Percentiles rank a stretch among this genome's conserved stretches.
Conservation (phyloP, 805 yeast genomes). For the Kluyveromyces lactis region DNA sequence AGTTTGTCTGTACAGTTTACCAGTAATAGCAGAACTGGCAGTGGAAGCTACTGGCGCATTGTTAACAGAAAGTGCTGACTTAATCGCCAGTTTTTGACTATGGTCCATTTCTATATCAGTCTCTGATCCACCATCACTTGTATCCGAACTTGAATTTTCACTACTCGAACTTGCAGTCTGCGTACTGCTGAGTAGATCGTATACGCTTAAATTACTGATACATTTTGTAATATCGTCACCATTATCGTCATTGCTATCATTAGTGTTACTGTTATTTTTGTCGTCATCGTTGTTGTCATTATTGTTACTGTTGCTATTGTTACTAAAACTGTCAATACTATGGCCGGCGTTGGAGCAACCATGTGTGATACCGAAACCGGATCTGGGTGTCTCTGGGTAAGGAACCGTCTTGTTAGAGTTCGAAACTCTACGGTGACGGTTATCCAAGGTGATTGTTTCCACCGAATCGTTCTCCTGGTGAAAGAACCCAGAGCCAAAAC, state of each 20-base stretch:
- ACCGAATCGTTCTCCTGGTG: constrained; percentile 5
- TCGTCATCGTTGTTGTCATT: no score
- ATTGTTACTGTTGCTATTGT: no score
- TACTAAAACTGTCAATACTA: no score
- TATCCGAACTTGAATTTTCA: not conserved
- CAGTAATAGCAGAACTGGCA: constrained; percentile 3
- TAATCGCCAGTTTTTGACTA: no score
- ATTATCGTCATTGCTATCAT: no score
- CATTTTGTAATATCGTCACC: constrained; percentile 2
- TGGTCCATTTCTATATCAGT: not conserved
- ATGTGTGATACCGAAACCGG: no score
- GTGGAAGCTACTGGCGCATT: not conserved
- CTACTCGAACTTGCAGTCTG: not conserved
- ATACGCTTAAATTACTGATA: constrained; percentile 4
- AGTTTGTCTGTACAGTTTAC: constrained; percentile 3
- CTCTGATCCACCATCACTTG: constrained; percentile 5
- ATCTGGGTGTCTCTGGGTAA: no score
- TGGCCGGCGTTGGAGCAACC: no score
- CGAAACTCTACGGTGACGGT: constrained; percentile 1
- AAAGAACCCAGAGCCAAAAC: not conserved
- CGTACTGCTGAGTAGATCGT: constrained; percentile 6
- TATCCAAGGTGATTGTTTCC: constrained; percentile 3
- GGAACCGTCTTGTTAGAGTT: not conserved
- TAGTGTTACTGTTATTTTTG: no score
- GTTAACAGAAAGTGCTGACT: no score